Evolutionary conservation across 1,284 basidiomycete species (phyloP), one percentile per base, ranked within the genome.

Genomic region (Cryptococcus amylolentus): DNA sequence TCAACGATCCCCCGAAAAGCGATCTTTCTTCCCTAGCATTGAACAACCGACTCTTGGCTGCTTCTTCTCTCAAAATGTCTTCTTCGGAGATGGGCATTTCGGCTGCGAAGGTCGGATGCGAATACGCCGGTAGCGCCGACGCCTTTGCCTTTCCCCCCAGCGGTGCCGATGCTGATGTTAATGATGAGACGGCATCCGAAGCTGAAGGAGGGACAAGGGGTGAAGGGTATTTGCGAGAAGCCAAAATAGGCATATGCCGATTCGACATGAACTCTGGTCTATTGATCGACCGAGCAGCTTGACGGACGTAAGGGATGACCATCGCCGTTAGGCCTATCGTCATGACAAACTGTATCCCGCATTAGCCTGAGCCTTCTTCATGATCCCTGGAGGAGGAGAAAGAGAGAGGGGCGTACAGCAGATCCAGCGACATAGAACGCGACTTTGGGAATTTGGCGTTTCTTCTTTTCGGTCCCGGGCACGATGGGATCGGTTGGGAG

Each of bases 341-440:
- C n/a, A 73, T 56, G 6, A 69, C 68, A 50, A 73, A 64, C 71
- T 73, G 52, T 2, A 52, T 18, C 3, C 13, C 18, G 8, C 26
- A 20, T 20, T 47, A 50, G 27, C 9, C 14, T 31, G 1, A 27
- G 23, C 8, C 0, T 40, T 20, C 4, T 4, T 8, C 31, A 20
- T 20, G 10, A 26, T 23, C 41, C 20, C 4, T 28, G 26, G 27
- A 37, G 12, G 20, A 44, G 12, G 18, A 6, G 41, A 42, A 20
- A 40, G 10, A 37, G 26, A 49, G 3, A 23, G 5, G 6, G 18
- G 71, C 69, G 51, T 52, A 72, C 71, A 10, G 71, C 67, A 6
- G 71, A 70, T n/a, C 71, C 71, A 9, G 66, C 64, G 27, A 73
- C 69, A 38, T 68, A 70, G 13, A 69, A 64, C 0, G 71, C 71